Conservation (phyloP, 352 stramenopile species). For the Pythium folliculosum region DNA sequence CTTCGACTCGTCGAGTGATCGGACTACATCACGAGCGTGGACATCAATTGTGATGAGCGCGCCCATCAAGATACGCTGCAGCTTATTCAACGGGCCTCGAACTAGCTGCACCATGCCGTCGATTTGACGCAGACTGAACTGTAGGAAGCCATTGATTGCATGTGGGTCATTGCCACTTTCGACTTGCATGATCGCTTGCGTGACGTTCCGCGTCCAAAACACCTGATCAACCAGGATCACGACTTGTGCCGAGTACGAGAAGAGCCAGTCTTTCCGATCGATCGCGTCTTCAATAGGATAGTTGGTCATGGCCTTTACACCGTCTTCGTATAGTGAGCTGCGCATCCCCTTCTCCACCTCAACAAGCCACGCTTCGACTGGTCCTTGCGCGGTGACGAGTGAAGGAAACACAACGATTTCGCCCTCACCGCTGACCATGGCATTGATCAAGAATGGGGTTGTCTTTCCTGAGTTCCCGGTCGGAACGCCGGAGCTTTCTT, state of each 20-base stretch:
- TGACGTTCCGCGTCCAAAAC: constrained; percentile 90
- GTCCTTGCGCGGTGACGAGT: constrained; percentile 76
- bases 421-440: constrained; percentile 88
- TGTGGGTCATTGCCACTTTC: constrained; percentile 61
- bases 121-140: constrained; percentile 91
- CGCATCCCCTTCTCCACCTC: constrained; percentile 88
- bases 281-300: constrained; percentile 89
- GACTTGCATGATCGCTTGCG: constrained; percentile 74
- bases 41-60: constrained; percentile 95
- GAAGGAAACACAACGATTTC: constrained; percentile 90
- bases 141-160: constrained; percentile 82
- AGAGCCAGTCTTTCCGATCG: constrained; percentile 89
- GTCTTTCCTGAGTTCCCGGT: constrained; percentile 62
- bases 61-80: constrained; percentile 89
- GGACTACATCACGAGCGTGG: constrained; percentile 90
- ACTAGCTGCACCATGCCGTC: constrained; percentile 93
- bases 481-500: constrained; percentile 74
- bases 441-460: constrained; percentile 51
- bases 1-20: constrained; percentile 79
- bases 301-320: constrained; percentile 80
- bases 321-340: constrained; percentile 88
- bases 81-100: constrained; percentile 90
- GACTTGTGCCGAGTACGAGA: constrained; percentile 90
- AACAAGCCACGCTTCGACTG: constrained; percentile 81
- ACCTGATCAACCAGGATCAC: constrained; percentile 92